Base-by-base conservation (phyloP, 768 basidiomycete species). In the Boletus patriciae region DNA sequence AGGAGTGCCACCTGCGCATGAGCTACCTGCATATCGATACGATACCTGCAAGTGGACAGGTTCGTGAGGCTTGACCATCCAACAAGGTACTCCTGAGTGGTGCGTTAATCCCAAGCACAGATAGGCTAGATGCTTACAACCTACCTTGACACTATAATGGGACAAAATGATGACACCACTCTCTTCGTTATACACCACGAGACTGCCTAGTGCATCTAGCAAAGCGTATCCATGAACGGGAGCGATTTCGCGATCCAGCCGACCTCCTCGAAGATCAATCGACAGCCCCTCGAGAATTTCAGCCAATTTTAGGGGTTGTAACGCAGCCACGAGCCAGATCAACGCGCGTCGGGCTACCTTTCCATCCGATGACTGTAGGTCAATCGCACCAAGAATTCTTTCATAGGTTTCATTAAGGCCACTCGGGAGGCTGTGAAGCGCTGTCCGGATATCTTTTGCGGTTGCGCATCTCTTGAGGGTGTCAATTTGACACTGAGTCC, bases 141-240 rank as follows among this genome's bases (percentile, higher is more conserved):
- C 37, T 15, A 58, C 64, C 58, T 65, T 65, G 43, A 65, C 58
- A 19, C 47, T 58, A 33, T 53, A 65, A 51, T 66, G 64, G 2
- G 64, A 58, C 1, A 66, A 43, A 3, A 50, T 45, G 0, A 65
- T 4, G 3, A 60, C 23, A 11, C 19, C 31, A 0, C 40, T 55
- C 31, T 43, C 36, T 19, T 54, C 46, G 6, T 55, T 21, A 9
- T 59, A 46, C 6, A 42, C 54, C n/a, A 65, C 63, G 9, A 65
- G 57, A 5, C 52, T 65, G 3, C 60, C 50, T 21, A 61, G 52
- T 13, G 46, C 55, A 1, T 62, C 57, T 6, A 55, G 36, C 13
- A 55, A 38, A 4, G 42, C 50, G 4, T 12, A 3, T 16, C 18
- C 27, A 4, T 55, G 42, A 6, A 52, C 19, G 0, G 55, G 50